Evolutionary conservation across 495 filamentous ascomycete species (phyloP).

Genomic region (Penicillium samsonianum): DNA sequence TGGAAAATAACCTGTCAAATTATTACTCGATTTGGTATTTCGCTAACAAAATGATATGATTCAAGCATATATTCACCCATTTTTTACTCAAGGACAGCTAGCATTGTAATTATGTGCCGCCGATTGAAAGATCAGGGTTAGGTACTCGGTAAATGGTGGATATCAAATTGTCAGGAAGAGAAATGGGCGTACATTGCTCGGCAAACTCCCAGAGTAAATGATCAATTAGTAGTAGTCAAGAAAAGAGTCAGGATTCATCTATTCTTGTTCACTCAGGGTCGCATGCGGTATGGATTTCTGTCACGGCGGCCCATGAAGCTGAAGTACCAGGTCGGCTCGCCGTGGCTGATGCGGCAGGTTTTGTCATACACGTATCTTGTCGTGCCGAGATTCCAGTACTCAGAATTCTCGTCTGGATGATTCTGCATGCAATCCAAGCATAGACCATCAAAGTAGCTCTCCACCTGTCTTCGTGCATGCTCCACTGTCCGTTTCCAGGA

Average conservation of each 20-base stretch:
- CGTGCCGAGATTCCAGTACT: not conserved
- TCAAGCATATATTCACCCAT: not conserved
- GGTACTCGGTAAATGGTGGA: not conserved
- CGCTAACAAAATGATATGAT: not conserved
- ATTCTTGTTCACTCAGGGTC: not conserved
- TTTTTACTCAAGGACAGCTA: not conserved
- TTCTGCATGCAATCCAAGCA: not conserved
- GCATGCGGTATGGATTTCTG: not conserved
- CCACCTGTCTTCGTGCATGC: not conserved
- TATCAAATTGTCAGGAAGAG: not conserved
- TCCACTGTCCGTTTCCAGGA: not conserved
- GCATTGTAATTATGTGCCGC: not conserved
- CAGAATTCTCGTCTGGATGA: not conserved
- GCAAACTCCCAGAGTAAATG: not conserved
- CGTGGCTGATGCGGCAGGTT: not conserved
- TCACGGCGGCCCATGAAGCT: not conserved
- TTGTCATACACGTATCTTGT: not conserved
- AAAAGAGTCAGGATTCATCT: not conserved
- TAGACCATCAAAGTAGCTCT: not conserved
- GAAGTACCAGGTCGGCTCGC: not conserved
- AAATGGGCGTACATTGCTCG: not conserved
- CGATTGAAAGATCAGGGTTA: not conserved
- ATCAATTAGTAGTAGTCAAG: not conserved
- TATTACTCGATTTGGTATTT: not conserved
- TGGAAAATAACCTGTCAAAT: not conserved